Evolutionary conservation across 768 basidiomycete genomes (phyloP), one percentile per base, ranked within the genome.

Genomic region (Candolleomyces eurysporus): DNA sequence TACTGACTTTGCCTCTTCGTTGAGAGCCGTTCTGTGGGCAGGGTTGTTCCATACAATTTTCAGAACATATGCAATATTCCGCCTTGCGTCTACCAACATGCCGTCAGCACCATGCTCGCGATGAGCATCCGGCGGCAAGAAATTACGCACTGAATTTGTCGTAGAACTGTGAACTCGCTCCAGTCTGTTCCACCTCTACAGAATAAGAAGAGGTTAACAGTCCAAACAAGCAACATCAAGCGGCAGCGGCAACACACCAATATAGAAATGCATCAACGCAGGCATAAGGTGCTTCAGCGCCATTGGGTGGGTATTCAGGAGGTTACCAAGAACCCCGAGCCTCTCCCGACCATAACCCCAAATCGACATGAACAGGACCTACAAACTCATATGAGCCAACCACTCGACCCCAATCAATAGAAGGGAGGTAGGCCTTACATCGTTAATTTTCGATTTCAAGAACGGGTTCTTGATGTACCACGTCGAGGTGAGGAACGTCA

Each of bases 381-480:
- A 65, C 43, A 50, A 55, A 0, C 26, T 4, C 13, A 8, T 21
- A 22, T 21, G 26, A 53, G 52, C n/a, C 2, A 53, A n/a, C 32
- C 3, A 13, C 32, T n/a, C 26, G 26, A n/a, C 14, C 96, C 94
- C 96, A 48, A 16, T 13, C 30, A 31, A 36, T 31, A 39, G 5
- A n/a, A 7, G 13, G 13, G 32, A 9, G 10, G 13, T 39, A 19
- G 31, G 43, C 73, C 81, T 48, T 64, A 94, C 94, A 71, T 97
- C 92, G 65, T 98, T 94, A 62, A 98, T 90, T 75, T 98, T 96
- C 19, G 94, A 87, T 75, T 98, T 98, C 67, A 99, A 72, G 80
- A 96, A 98, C 0, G 97, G 97, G 67, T 98, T 99, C 79, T 97
- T 97, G 81, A 99, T 96, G 72, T 96, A 98, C 85, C 93, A 94